Base-by-base conservation (phyloP, 768 basidiomycete species). In the Coprinopsis strossmayeri region DNA sequence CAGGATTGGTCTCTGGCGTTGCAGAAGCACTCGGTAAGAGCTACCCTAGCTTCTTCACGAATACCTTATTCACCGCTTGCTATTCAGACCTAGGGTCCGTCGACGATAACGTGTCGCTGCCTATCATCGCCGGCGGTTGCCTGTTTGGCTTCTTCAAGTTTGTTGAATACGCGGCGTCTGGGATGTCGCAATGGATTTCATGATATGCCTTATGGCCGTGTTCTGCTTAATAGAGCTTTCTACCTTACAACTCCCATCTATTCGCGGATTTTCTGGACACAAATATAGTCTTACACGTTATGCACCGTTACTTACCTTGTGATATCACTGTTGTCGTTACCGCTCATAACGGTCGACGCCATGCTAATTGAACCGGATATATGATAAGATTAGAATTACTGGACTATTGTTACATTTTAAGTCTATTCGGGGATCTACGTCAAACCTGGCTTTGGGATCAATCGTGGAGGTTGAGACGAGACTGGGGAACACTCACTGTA, bases 51-150 rank as follows among this genome's bases (percentile, higher is more conserved):
- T 48, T 51, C 1, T 45, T 13, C 39, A 45, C 34, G 38, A 13
- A 9, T 38, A 52, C 25, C 39, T 42, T 40, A 25, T 5, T 55
- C 47, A 48, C 43, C 24, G 45, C n/a, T 23, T 44, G 28, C 38
- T 41, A 24, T 60, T 4, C 18, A 95, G 91, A 94, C 63, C 71
- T 95, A 2, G 91, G 91, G 15, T 77, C 76, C 0, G 61, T 91
- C 32, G 93, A 96, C 58, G 93, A 96, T 60, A 95, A 96, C 61
- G 64, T 96, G 21, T 94, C 90, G 5, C 67, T 96, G 21, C 93
- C 93, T 3, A 82, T 95, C 59, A 79, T 94, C 48, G 83, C 90
- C 4, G 92, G 92, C 2, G 87, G 80, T 15, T 77, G 71, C 44
- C 62, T 75, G 32, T 57, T 67, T 15, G 72, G 66, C 7, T 72